These are phyloP conservation scores for Suillus clintonianus DNA, from an alignment of 768 basidiomycete species.

Conservation along the genomic window DNA sequence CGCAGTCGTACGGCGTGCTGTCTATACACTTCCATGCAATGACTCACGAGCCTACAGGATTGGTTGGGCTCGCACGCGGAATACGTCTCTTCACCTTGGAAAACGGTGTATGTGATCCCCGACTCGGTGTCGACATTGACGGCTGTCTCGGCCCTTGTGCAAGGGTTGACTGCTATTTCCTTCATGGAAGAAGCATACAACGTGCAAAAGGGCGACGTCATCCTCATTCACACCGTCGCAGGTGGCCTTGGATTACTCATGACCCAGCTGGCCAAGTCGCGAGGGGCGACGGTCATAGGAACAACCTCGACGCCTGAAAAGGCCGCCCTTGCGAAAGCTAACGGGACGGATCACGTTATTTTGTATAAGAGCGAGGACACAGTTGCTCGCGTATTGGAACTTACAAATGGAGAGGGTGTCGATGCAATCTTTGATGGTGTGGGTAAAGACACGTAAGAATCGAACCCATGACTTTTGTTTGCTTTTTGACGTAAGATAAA, in stretches of 20 bases:
- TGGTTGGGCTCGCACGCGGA: slow-evolving; percentile 61
- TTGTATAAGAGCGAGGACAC: slow-evolving; percentile 77
- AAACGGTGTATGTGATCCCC: slow-evolving; percentile 65
- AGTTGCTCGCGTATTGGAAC: slow-evolving; percentile 67
- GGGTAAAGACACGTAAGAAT: slow-evolving; percentile 88
- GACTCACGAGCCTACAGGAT: slow-evolving; percentile 35
- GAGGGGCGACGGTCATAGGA: slow-evolving; percentile 90
- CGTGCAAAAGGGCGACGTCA: slow-evolving; percentile 75
- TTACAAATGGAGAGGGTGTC: slow-evolving; percentile 80
- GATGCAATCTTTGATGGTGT: slow-evolving; percentile 93
- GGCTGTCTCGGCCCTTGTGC: slow-evolving; percentile 70
- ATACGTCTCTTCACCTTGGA: slow-evolving; percentile 69
- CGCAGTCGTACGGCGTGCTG: slow-evolving; percentile 55
- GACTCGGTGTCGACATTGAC: slow-evolving; percentile 53
- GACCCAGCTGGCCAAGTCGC: slow-evolving; percentile 65
- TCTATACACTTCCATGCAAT: not conserved
- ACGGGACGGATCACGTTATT: slow-evolving; percentile 89
- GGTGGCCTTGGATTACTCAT: slow-evolving; percentile 81
- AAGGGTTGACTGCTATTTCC: slow-evolving; percentile 76
- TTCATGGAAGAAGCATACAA: slow-evolving; percentile 86
- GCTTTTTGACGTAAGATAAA: slow-evolving; percentile 8
- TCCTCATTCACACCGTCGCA: slow-evolving; percentile 89
- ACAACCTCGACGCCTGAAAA: slow-evolving; percentile 88
- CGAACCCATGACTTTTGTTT: too few species aligned
- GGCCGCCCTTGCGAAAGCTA: slow-evolving; percentile 70